phyloP scores from a whole-genome alignment of 2,329 filamentous ascomycete species.

The Plectosphaerella plurivora region DNA sequence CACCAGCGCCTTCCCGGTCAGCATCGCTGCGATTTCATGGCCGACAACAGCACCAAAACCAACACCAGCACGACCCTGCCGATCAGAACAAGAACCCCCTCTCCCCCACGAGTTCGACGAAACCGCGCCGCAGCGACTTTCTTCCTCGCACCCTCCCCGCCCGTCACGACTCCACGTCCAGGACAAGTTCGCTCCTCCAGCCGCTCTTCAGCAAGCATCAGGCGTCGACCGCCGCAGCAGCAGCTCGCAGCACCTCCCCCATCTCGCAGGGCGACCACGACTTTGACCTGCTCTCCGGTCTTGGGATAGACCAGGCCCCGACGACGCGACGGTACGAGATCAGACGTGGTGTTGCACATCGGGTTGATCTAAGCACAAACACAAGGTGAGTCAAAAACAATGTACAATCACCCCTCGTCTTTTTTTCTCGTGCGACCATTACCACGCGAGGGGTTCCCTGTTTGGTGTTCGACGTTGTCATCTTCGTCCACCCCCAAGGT shows the following conservation, averaged over 20 bases:
- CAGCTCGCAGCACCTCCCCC: neutral
- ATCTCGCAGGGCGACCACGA: neutral
- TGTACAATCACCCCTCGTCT: neutral
- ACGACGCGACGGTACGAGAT: conserved; percentile 3
- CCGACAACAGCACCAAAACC: neutral
- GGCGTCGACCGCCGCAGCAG: too few relatives aligned
- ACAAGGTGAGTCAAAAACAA: neutral
- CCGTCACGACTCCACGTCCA: neutral
- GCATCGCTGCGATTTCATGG: neutral
- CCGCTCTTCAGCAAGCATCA: neutral
- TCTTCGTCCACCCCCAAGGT: neutral
- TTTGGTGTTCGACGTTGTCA: neutral
- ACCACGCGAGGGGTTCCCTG: neutral
- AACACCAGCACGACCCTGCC: neutral
- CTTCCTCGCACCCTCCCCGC: neutral
- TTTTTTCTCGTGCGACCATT: neutral
- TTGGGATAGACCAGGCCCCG: conserved; percentile 3
- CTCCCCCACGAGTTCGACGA: neutral
- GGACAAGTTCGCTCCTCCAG: neutral
- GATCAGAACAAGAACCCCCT: neutral
- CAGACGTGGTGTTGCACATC: neutral
- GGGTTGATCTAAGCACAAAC: neutral
- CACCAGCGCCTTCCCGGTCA: neutral
- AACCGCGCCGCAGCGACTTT: too few relatives aligned
- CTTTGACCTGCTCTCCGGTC: conserved; percentile 4